Evolutionary conservation across 1,139 yeast genomes (phyloP).

Genomic region (Kurtzmaniella quercitrusa): DNA sequence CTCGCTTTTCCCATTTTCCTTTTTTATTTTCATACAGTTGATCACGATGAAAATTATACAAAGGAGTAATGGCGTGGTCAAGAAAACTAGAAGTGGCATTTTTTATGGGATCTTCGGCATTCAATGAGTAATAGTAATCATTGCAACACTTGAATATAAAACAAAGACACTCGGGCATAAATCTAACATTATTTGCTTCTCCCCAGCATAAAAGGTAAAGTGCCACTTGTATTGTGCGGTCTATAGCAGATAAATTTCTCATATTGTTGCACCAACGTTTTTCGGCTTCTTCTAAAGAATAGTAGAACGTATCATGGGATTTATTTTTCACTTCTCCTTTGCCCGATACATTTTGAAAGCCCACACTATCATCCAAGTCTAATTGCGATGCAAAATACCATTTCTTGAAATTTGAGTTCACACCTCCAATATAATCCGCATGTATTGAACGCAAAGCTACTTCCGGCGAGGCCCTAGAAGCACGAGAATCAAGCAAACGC

Average conservation of each 20-base stretch:
- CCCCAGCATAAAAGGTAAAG: slow-evolving; percentile 82
- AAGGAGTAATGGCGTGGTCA: slow-evolving; percentile 69
- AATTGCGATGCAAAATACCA: slow-evolving; percentile 96
- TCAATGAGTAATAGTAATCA: slow-evolving; percentile 55
- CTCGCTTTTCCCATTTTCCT: slow-evolving; percentile 37
- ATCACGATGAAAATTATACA: slow-evolving; percentile 58
- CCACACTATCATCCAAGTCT: slow-evolving; percentile 78
- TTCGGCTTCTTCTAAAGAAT: slow-evolving; percentile 72
- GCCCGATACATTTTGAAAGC: slow-evolving; percentile 54
- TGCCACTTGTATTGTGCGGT: slow-evolving; percentile 63
- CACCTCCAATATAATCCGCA: slow-evolving; percentile 85
- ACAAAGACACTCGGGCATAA: slow-evolving; percentile 83
- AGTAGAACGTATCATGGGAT: slow-evolving; percentile 29
- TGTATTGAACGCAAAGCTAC: slow-evolving; percentile 59
- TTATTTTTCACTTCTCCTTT: slow-evolving; percentile 24
- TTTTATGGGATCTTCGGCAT: slow-evolving; percentile 22
- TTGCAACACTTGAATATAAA: slow-evolving; percentile 76
- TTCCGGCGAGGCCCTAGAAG: slow-evolving; percentile 56
- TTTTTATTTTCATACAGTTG: slow-evolving; percentile 45
- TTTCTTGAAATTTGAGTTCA: slow-evolving; percentile 83
- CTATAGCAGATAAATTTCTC: slow-evolving; percentile 49
- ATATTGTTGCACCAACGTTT: slow-evolving; percentile 67
- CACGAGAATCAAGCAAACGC: slow-evolving; percentile 62
- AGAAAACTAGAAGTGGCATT: slow-evolving; percentile 38
- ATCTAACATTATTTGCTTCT: slow-evolving; percentile 78